Evolutionary conservation across 139 green algal species (phyloP), one percentile per base, ranked within the genome.

Genomic region (Chlamydomonas sphaeroides): DNA sequence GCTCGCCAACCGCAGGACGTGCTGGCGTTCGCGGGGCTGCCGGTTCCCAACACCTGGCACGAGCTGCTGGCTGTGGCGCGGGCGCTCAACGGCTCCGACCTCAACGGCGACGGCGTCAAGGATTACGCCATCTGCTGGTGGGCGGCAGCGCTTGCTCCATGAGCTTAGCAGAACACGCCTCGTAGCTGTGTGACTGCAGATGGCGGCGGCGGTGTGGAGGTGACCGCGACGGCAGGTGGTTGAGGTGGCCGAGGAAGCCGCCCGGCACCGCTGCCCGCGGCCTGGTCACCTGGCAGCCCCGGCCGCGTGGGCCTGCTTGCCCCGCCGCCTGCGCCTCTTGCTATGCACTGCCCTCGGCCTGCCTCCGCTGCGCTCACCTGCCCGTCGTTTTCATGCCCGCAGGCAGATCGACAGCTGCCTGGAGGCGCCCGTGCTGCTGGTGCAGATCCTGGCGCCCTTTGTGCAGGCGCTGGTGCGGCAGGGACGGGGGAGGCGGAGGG

Each of bases 61-160:
- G 59, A 80, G 48, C 59, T 80, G 59, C 41, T 70, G 59, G 2
- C 18, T 8, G 17, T 70, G 41, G 74, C 79, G 5, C 0, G 0
- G 5, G 23, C 8, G n/a, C 38, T 85, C 11, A 85, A 85, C 36
- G 79, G 79, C 56, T 79, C 56, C 0, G 79, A 85, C 68, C 66
- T 85, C 41, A 79, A 85, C 35, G 79, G 53, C 25, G 79, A 85
- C 35, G 39, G 39, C n/a, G 21, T 49, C 23, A 15, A 2, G 14
- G 79, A 85, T 56, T 72, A 73, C 56, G 30, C 79, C 17, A 65
- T 85, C 8, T 85, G 79, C 79, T 79, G 74, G 74, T 70, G n/a
- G 21, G 74, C 17, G 35, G 33, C 10, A 18, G 59, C 5, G 28
- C n/a, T n/a, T n/a, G n/a, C n/a, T n/a, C n/a, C n/a, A n/a, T n/a